Evolutionary conservation across 495 filamentous ascomycete species (phyloP), one percentile per base, ranked within the genome.

Genomic region (Aspergillus funiculosus): DNA sequence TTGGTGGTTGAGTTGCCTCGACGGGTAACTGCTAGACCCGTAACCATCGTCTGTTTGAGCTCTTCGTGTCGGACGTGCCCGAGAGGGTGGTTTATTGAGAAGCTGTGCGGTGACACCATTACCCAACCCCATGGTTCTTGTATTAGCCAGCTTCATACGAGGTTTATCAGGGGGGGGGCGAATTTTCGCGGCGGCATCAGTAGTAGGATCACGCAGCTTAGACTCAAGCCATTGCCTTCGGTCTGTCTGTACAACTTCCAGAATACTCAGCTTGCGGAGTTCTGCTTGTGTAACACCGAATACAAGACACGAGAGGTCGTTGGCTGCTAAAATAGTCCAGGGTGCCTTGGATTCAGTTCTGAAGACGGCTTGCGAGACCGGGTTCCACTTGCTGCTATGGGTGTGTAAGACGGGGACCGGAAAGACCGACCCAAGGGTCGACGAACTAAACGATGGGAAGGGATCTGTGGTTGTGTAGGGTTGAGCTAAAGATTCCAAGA

Each of bases 321-420:
- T 98, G n/a, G 92, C 94, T 6, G 91, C 85, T 35, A 95, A 72
- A 43, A 98, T 95, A 2, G 91, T 97, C 86, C 89, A 98, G 4
- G 92, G 94, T 7, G 85, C 74, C 32, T 82, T 75, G 32, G 86
- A 76, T 63, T 94, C 86, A 11, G 92, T 98, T 13, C 91, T 89
- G 57, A 98, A 98, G 39, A 98, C 94, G 28, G 92, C 92, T 66
- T 98, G 94, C 13, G 89, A 85, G 21, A 89, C 86, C 6, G 89
- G 90, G 6, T 85, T 84, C 81, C 84, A 95, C 59, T 94, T 83
- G 59, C 82, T 91, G 46, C 87, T 80, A 66, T 96, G 90, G 17
- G 85, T 86, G 59, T 90, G 87, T 19, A 87, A 75, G 20, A 76
- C 68, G 8, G 71, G 65, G 15, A 60, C 57, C 9, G 76, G 73